Evolutionary conservation across 768 basidiomycete genomes (phyloP), one percentile per base, ranked within the genome.

Genomic region (Saitozyma podzolica): DNA sequence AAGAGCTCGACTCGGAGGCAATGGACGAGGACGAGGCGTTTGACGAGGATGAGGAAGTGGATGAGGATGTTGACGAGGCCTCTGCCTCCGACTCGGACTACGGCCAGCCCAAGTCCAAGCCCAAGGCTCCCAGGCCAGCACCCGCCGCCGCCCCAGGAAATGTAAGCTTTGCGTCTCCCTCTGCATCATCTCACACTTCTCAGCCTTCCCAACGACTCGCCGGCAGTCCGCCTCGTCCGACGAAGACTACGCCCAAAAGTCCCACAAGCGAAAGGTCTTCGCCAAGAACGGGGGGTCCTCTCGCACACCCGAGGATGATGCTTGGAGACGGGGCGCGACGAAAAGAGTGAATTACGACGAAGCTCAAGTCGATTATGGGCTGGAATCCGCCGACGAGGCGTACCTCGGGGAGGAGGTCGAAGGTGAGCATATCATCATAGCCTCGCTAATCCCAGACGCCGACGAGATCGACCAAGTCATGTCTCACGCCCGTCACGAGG

Each of bases 401-500:
- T 52, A 29, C 29, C 29, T 29, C 29, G 29, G 56, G 6, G 66
- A 19, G 17, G 66, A 50, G 20, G 49, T 58, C 14, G 65, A 61
- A n/a, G 68, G 70, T 64, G 62, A 60, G 61, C 63, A 54, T 20
- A 29, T 2, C n/a, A 39, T 40, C 29, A 29, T 8, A 5, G 9
- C 6, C 20, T 42, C 20, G 50, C 29, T 56, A 59, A 54, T 53
- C 37, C 58, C 39, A 48, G 63, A 56, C 8, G 64, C 61, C 42
- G 78, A 79, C 53, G 79, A 80, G 64, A 95, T 99, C 51, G 96
- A 99, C 80, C 86, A 86, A 45, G 92, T 99, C 47, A 84, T 95
- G 47, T 87, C 85, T 40, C 93, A 97, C 76, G 85, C 84, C 77
- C 85, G 95, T 69, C 90, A 96, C 66, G 92, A 93, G 74, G 88